phyloP scores from a whole-genome alignment of 257 asterid species.

The Nicotiana attenuata region DNA sequence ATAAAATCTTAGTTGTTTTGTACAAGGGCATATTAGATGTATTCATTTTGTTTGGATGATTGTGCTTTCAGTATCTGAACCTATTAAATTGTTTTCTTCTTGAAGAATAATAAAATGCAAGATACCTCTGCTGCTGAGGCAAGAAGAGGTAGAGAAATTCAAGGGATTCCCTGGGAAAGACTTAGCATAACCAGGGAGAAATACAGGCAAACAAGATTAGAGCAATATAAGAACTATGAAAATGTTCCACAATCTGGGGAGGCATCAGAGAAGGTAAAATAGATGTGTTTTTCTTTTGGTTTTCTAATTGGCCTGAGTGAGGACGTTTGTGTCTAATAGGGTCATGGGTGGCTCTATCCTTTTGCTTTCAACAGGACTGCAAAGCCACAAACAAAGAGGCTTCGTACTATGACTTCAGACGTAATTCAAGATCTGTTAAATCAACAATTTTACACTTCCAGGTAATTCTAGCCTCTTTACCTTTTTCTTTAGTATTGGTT shows the following conservation, averaged over 20 bases:
- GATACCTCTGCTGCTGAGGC: constrained; percentile 95
- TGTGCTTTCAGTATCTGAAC: too few species aligned
- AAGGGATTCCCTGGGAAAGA: constrained; percentile 95
- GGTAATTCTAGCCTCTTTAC: constrained; percentile 29
- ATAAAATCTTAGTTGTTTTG: background rate
- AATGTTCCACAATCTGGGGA: constrained; percentile 77
- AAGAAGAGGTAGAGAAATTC: constrained; percentile 80
- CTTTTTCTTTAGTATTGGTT: background rate
- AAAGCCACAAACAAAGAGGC: constrained; percentile 55
- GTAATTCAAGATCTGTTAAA: constrained; percentile 83
- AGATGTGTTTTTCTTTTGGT: background rate
- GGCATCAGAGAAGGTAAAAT: constrained; percentile 56
- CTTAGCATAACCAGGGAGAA: constrained; percentile 79
- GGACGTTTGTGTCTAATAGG: background rate
- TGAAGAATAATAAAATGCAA: constrained; percentile 52
- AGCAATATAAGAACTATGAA: constrained; percentile 76
- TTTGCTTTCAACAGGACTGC: constrained; percentile 50
- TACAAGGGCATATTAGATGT: background rate
- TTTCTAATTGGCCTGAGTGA: constrained; percentile 2
- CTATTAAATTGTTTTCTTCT: constrained; percentile 3
- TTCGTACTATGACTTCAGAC: constrained; percentile 58
- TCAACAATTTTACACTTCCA: constrained; percentile 93
- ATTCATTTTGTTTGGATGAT: background rate
- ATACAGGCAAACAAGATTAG: constrained; percentile 72
- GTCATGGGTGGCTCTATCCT: background rate